Percentiles rank a stretch among this genome's conserved stretches.
Evolutionary conservation across 2,329 filamentous ascomycete genomes (phyloP).

Genomic region (Pseudogymnoascus sp.): DNA sequence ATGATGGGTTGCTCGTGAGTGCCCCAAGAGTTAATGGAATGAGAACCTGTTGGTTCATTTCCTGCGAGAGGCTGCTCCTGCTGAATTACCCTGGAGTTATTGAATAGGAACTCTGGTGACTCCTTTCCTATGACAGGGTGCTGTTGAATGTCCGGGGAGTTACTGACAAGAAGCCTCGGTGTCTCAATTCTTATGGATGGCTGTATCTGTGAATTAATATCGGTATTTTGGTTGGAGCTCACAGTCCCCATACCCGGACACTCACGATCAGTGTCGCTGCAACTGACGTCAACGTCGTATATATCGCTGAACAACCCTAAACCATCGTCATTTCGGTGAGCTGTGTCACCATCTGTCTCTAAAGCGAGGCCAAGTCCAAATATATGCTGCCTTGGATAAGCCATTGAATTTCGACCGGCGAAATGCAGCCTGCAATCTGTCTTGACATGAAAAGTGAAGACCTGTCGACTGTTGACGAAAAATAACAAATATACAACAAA

Average conservation of each 20-base stretch:
- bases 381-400: neutral
- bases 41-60: neutral
- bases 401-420: constrained; percentile 1
- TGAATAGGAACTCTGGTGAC: neutral
- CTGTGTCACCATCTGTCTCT: neutral
- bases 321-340: neutral
- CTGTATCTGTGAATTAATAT: neutral
- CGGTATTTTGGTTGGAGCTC: neutral
- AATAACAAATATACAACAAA: neutral
- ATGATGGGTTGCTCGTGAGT: neutral
- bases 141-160: neutral
- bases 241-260: neutral
- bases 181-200: neutral
- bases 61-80: neutral
- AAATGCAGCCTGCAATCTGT: neutral
- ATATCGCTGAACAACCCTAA: neutral
- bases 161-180: neutral
- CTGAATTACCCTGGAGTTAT: neutral
- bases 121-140: neutral
- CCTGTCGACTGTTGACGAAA: neutral
- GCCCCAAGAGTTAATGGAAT: neutral
- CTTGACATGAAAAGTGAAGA: neutral
- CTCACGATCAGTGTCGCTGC: neutral
- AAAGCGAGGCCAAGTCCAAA: neutral
- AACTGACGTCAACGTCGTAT: neutral